Percentiles rank a stretch among this genome's conserved stretches.
Evolutionary conservation across 2,329 filamentous ascomycete genomes (phyloP).

Genomic region (Colletotrichum tanaceti): DNA sequence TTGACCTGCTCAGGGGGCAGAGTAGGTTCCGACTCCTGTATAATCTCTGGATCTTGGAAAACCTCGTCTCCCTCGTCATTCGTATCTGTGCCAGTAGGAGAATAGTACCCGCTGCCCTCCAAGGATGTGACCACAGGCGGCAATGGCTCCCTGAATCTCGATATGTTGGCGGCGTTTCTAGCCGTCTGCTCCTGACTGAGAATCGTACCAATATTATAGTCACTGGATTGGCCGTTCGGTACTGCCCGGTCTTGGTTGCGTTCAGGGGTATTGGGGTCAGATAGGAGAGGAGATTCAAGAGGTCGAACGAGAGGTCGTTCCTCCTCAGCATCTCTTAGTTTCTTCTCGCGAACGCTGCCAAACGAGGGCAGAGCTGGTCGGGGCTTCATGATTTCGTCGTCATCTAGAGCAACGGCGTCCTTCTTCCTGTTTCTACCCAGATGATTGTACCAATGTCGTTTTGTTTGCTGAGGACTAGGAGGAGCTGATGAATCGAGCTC

Average conservation of each 20-base stretch:
- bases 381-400: slow-evolving; percentile 79
- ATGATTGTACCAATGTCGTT: slow-evolving; percentile 60
- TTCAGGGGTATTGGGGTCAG: slow-evolving; percentile 43
- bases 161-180: slow-evolving; percentile 67
- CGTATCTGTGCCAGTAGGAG: slow-evolving; percentile 62
- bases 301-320: slow-evolving; percentile 71
- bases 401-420: slow-evolving; percentile 60
- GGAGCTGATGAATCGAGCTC: slow-evolving; percentile 55
- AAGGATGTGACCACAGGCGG: slow-evolving; percentile 78
- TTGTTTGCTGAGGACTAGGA: slow-evolving; percentile 52
- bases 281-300: slow-evolving; percentile 51
- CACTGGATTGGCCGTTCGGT: slow-evolving; percentile 65
- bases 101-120: slow-evolving; percentile 73
- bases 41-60: slow-evolving; percentile 21
- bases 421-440: slow-evolving; percentile 63
- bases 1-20: slow-evolving; percentile 23
- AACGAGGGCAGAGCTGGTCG: slow-evolving; percentile 79
- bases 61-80: slow-evolving; percentile 51
- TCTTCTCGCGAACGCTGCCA: slow-evolving; percentile 77
- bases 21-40: slow-evolving; percentile 28
- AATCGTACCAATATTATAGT: slow-evolving; percentile 68
- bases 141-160: slow-evolving; percentile 71
- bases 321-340: slow-evolving; percentile 64
- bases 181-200: slow-evolving; percentile 65
- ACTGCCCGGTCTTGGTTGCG: slow-evolving; percentile 46